A percentile compares a stretch with the other conserved stretches of the same genome.
Evolutionary conservation across 345 rosid genomes (phyloP).

Genomic region (rapeseed (Brassica napus)): Da-Ae NC_063442.1:41631001-41631500

Average conservation of each 20-base stretch:
- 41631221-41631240: slow-evolving; percentile 42
- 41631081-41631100: slow-evolving; percentile 26
- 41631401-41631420: slow-evolving; percentile 38
- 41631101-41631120: slow-evolving; percentile 22
- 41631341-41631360: slow-evolving; percentile 37
- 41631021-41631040: slow-evolving; percentile 16
- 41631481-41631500: slow-evolving; percentile 41
- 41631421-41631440: slow-evolving; percentile 34
- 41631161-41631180: slow-evolving; percentile 38
- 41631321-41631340: slow-evolving; percentile 17
- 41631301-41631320: neutral
- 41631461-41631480: slow-evolving; percentile 31
- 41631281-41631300: slow-evolving; percentile 36
- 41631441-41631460: neutral
- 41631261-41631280: slow-evolving; percentile 40
- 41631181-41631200: slow-evolving; percentile 42
- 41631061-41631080: slow-evolving; percentile 7
- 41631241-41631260: slow-evolving; percentile 44
- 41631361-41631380: slow-evolving; percentile 37
- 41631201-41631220: slow-evolving; percentile 41
- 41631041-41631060: neutral
- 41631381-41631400: slow-evolving; percentile 34
- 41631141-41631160: neutral
- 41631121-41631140: slow-evolving; percentile 8
- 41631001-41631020: slow-evolving; percentile 2